A percentile compares a stretch with the other conserved stretches of the same genome.
These are phyloP conservation scores for Eucalyptus grandis DNA, from an alignment of 345 rosid species.

Conservation along the genomic window DNA sequence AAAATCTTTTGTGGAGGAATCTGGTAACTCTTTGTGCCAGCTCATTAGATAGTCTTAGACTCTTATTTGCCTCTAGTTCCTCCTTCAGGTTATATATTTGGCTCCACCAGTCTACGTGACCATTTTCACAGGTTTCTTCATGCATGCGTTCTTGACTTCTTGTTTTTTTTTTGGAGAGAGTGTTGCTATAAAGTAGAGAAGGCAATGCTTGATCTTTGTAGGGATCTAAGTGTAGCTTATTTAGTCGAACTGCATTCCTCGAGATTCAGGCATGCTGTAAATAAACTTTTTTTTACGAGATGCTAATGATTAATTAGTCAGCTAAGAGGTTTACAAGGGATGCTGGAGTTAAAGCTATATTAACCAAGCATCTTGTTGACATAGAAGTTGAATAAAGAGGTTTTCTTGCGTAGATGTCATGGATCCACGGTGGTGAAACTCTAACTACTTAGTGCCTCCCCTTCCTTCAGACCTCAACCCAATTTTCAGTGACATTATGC, in stretches of 20 bases:
- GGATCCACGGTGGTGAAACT: neutral
- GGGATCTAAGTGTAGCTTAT: neutral
- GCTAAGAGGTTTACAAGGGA: neutral
- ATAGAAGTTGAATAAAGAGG: neutral
- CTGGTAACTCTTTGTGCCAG: neutral
- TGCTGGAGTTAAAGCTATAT: neutral
- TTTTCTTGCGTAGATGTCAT: neutral
- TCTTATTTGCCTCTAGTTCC: neutral
- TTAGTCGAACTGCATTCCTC: neutral
- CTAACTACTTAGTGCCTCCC: neutral
- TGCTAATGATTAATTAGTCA: neutral
- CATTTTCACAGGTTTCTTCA: neutral
- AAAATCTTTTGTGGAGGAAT: neutral
- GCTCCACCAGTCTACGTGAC: neutral
- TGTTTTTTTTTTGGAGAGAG: neutral
- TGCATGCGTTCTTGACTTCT: neutral
- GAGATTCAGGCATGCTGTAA: neutral
- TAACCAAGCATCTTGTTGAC: neutral
- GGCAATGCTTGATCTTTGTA: neutral
- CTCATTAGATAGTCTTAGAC: neutral
- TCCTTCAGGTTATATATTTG: neutral
- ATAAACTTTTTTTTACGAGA: neutral
- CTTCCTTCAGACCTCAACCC: neutral
- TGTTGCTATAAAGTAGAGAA: neutral
- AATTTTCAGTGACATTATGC: neutral